Percentiles rank a stretch among this genome's conserved stretches.
These are phyloP conservation scores for Phaffomyces antillensis DNA, from an alignment of 805 yeast genomes.

Conservation along the genomic window DNA sequence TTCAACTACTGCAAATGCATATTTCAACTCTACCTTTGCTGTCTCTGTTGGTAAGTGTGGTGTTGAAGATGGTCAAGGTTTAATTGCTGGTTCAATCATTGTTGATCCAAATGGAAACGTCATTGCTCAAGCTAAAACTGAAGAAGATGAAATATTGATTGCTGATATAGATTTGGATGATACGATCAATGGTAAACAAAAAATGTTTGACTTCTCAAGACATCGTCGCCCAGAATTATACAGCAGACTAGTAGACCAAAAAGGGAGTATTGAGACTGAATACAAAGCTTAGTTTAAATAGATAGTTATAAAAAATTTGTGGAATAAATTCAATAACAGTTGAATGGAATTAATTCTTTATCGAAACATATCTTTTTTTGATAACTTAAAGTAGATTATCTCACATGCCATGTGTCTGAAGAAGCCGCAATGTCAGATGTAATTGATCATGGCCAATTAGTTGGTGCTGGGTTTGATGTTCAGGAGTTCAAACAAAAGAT, in stretches of 20 bases:
- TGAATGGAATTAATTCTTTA: no score
- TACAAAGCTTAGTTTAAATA: constrained; percentile 1
- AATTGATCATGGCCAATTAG: constrained; percentile 31
- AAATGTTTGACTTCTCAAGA: constrained; percentile 31
- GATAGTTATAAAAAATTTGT: neutral
- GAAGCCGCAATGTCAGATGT: constrained; percentile 34
- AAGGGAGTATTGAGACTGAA: constrained; percentile 22
- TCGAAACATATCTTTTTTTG: no score
- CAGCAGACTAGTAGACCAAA: constrained; percentile 22
- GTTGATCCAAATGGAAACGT: constrained; percentile 32
- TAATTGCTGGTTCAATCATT: constrained; percentile 30
- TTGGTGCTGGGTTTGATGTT: constrained; percentile 37
- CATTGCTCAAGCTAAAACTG: constrained; percentile 28
- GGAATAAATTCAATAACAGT: no score
- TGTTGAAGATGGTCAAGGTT: constrained; percentile 29
- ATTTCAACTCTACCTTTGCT: constrained; percentile 29
- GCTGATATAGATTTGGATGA: constrained; percentile 31
- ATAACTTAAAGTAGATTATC: no score
- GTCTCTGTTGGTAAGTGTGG: constrained; percentile 32
- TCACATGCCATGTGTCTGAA: no score
- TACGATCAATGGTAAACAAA: constrained; percentile 28
- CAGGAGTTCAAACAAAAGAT: constrained; percentile 38
- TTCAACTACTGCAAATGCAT: constrained; percentile 28
- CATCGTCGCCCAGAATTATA: constrained; percentile 32
- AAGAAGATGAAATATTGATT: constrained; percentile 27